Percentiles rank a stretch among this genome's conserved stretches.
phyloP scores from a whole-genome alignment of 2,329 filamentous ascomycete species.

The Aspergillus pseudonomiae region DNA sequence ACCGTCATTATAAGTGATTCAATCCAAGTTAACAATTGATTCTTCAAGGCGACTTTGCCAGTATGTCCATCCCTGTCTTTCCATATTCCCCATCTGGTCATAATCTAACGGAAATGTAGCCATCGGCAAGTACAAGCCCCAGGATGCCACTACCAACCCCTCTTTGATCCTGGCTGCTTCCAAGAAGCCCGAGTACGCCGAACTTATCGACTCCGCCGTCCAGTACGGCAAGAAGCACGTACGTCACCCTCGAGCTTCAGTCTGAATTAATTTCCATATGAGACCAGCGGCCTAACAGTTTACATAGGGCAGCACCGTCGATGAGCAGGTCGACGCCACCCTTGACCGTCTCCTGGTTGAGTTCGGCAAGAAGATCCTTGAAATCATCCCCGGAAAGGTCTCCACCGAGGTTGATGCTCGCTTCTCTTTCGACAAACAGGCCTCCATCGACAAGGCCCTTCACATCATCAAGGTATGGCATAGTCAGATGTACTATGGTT shows the following conservation, averaged over 20 bases:
- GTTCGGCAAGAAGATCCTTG: conserved; percentile 96
- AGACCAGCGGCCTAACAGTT: conserved; percentile 3
- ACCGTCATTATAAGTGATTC: conserved; percentile 9
- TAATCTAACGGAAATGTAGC: conserved; percentile 53
- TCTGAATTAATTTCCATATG: neutral
- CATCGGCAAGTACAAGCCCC: conserved; percentile 99
- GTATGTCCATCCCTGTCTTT: conserved; percentile 54
- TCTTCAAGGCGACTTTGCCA: conserved; percentile 70
- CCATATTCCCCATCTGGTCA: conserved; percentile 12
- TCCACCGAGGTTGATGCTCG: conserved; percentile 97
- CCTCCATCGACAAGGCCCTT: conserved; percentile 90
- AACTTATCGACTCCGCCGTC: conserved; percentile 84
- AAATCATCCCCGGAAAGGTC: conserved; percentile 97
- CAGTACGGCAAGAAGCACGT: conserved; percentile 76
- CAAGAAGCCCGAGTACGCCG: conserved; percentile 96
- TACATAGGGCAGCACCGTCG: conserved; percentile 60
- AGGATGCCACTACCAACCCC: conserved; percentile 99
- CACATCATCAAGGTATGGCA: conserved; percentile 83
- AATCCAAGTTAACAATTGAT: conserved; percentile 34
- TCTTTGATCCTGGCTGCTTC: conserved; percentile 97
- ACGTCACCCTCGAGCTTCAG: conserved; percentile 46
- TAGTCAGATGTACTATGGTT: neutral
- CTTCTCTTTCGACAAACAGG: conserved; percentile 93
- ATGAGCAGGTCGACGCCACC: conserved; percentile 84
- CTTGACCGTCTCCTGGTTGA: conserved; percentile 94